Evolutionary conservation across 257 asterid genomes (phyloP).

Genomic region (Ocimum tenuiflorum): DNA sequence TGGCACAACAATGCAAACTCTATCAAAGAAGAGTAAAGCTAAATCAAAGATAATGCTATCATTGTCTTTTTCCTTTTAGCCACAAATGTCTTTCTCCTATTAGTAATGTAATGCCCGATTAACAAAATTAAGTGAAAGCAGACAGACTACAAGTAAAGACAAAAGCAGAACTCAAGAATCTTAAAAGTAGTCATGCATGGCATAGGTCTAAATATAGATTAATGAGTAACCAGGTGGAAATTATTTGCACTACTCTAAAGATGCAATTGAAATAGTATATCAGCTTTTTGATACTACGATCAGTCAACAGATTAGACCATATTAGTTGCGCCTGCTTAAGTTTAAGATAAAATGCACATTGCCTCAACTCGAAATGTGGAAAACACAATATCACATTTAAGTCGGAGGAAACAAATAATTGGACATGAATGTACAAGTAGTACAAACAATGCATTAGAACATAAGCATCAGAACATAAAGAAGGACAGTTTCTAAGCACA

Average conservation of each 20-base stretch:
- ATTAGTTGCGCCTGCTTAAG: neutral
- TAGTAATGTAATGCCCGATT: neutral
- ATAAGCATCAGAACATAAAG: slow-evolving; percentile 21
- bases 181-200: neutral
- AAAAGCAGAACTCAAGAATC: neutral
- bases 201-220: neutral
- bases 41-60: too few species aligned
- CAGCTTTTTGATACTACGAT: neutral
- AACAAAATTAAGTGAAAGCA: neutral
- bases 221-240: neutral
- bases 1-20: neutral
- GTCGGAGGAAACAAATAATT: neutral
- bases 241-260: neutral
- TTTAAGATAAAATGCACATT: neutral
- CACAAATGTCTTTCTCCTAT: neutral
- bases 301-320: neutral
- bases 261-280: neutral
- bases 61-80: too few species aligned
- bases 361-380: neutral
- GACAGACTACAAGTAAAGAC: too few species aligned
- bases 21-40: too few species aligned
- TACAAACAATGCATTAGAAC: slow-evolving; percentile 16
- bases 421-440: neutral
- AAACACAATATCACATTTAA: neutral
- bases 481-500: slow-evolving; percentile 20